Base-by-base conservation (phyloP, 2,329 filamentous ascomycete species). In the Claviceps humidiphila region DNA sequence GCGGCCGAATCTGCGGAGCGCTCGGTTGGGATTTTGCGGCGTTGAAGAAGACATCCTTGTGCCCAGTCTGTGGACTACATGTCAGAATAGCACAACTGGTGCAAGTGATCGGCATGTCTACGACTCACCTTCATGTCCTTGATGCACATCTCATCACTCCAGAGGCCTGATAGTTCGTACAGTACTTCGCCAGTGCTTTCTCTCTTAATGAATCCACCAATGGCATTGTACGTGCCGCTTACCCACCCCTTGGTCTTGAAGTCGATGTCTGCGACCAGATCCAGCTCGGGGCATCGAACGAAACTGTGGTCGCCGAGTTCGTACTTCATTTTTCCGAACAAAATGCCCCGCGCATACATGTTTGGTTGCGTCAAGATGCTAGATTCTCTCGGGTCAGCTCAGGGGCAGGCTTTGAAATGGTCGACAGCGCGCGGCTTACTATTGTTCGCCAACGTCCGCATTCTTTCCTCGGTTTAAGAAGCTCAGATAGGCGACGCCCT, bases 261-360 rank as follows among this genome's bases (percentile, higher is more conserved):
- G 59, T 98, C 93, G 55, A 98, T 82, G 65, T 98, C 91, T 55
- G 89, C 91, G 26, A 82, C 79, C 17, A 98, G 75, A 53, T 89
- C 84, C 17, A 89, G 79, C 66, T 97, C 91, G 0, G 91, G 89
- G 66, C 93, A 97, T 58, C 84, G 80, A 20, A 98, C 87, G 61
- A 89, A 88, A 66, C 90, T 95, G 71, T 95, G 90, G 66, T 97
- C 91, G 57, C 91, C 93, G 7, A 98, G 81, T 72, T 98, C 93
- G 68, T 97, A 98, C 69, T 96, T 97, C 93, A 98, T 97, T 68
- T 96, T 97, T 47, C 93, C 93, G 63, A 98, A 96, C 8, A 98
- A 75, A 55, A 98, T 97, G 39, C 93, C 91, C 56, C 93, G 81
- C 22, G 91, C 93, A 67, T 98, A 98, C 89, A 98, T 98, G 72